phyloP scores from a whole-genome alignment of 2,329 filamentous ascomycete genomes.

The Penicillium hesseltinei region DNA sequence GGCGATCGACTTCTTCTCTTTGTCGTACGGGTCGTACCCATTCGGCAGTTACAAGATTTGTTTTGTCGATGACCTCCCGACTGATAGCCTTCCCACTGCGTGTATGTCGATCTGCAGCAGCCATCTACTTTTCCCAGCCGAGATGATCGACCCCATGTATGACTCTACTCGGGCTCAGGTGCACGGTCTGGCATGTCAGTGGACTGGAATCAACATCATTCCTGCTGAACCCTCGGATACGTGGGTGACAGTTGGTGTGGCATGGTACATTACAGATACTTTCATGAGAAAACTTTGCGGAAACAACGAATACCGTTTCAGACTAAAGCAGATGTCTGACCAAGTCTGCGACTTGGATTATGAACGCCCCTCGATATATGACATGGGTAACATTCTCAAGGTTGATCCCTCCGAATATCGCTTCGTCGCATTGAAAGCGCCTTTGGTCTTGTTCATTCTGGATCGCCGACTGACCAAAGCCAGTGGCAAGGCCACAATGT shows the following conservation, averaged over 20 bases:
- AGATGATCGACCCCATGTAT: conserved; percentile 81
- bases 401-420: conserved; percentile 83
- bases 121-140: conserved; percentile 77
- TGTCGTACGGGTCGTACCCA: conserved; percentile 85
- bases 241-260: conserved; percentile 86
- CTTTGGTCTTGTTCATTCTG: conserved; percentile 87
- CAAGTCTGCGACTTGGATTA: conserved; percentile 77
- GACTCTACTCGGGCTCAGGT: conserved; percentile 77
- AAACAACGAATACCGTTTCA: conserved; percentile 90
- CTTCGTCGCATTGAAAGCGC: conserved; percentile 87
- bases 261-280: conserved; percentile 91
- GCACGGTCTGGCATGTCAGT: conserved; percentile 83
- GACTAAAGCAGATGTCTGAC: conserved; percentile 82
- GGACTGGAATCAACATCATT: conserved; percentile 90
- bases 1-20: conserved; percentile 86
- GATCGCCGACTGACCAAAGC: conserved; percentile 88
- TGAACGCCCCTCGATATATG: conserved; percentile 75
- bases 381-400: conserved; percentile 73
- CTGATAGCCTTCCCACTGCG: conserved; percentile 73
- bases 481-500: conserved; percentile 78
- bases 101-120: conserved; percentile 86
- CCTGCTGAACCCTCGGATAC: conserved; percentile 76
- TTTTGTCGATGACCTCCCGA: conserved; percentile 84
- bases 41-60: conserved; percentile 90
- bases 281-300: conserved; percentile 90